Conservation (phyloP, 2,329 filamentous ascomycete species). For the Drechslerella coelobrocha region DNA sequence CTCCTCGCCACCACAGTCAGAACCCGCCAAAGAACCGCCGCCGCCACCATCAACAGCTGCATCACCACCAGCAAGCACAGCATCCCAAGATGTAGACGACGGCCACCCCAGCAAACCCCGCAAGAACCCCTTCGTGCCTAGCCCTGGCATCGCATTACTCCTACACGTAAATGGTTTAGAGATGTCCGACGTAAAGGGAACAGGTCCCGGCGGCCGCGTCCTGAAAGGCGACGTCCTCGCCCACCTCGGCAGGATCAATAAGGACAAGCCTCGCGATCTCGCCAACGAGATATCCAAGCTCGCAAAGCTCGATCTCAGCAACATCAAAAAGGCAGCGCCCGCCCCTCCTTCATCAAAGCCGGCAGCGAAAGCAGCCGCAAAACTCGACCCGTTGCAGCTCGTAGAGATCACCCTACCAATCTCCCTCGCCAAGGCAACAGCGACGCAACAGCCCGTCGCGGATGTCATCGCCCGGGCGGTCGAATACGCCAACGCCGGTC, state of each 20-base stretch:
- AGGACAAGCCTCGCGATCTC: constrained; percentile 73
- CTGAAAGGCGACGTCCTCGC: constrained; percentile 96
- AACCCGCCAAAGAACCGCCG: constrained; percentile 27
- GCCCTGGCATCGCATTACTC: constrained; percentile 64
- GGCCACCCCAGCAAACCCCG: constrained; percentile 22
- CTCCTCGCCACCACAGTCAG: constrained; percentile 50
- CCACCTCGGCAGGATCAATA: constrained; percentile 78
- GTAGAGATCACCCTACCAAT: constrained; percentile 31
- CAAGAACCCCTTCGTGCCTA: constrained; percentile 72
- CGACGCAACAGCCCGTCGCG: constrained; percentile 18
- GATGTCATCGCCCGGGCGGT: constrained; percentile 82
- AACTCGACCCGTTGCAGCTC: constrained; percentile 53
- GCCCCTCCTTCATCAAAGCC: constrained; percentile 57
- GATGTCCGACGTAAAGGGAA: constrained; percentile 81
- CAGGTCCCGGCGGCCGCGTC: constrained; percentile 84
- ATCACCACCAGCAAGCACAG: neutral
- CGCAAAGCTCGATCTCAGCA: constrained; percentile 86
- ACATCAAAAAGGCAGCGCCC: constrained; percentile 69
- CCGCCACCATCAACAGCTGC: neutral
- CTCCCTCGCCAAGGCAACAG: constrained; percentile 73
- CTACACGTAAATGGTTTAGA: constrained; percentile 79
- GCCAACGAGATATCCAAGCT: constrained; percentile 76
- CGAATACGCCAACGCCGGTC: constrained; percentile 80
- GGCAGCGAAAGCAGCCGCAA: constrained; percentile 61
- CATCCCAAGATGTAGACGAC: constrained; percentile 1